Percentiles rank a stretch among this genome's conserved stretches.
phyloP scores from a whole-genome alignment of 805 yeast species.

The Grigorovia jiainica region DNA sequence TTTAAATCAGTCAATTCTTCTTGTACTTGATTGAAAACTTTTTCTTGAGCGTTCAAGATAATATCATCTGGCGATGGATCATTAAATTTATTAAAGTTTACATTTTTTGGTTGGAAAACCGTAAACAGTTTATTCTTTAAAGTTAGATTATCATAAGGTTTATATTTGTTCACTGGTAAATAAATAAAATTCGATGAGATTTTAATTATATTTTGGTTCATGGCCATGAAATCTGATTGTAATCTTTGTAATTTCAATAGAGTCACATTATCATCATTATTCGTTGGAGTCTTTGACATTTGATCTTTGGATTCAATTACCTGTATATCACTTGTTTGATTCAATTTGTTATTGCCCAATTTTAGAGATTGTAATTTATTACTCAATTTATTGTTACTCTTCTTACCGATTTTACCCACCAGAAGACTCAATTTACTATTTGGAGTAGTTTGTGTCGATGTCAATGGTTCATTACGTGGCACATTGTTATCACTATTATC shows the following conservation, averaged over 20 bases:
- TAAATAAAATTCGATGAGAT: not conserved
- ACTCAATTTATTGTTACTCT: not conserved
- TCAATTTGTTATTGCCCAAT: not conserved
- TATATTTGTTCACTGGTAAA: not conserved
- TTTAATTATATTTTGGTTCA: too few species aligned
- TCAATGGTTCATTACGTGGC: not conserved
- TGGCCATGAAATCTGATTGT: too few species aligned
- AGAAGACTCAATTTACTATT: not conserved
- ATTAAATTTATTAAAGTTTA: slow-evolving; percentile 42
- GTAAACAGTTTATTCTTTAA: slow-evolving; percentile 17
- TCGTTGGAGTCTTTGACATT: too few species aligned
- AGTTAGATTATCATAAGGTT: slow-evolving; percentile 6
- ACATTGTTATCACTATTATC: too few species aligned
- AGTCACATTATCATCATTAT: too few species aligned
- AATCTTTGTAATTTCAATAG: too few species aligned
- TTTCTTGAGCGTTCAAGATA: slow-evolving; percentile 48
- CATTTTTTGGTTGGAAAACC: slow-evolving; percentile 15
- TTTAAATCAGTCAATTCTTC: slow-evolving; percentile 9
- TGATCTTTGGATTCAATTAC: not conserved
- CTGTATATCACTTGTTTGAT: not conserved
- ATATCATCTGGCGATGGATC: slow-evolving; percentile 81
- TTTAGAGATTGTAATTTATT: not conserved
- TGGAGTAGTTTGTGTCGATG: not conserved
- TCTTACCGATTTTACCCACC: not conserved
- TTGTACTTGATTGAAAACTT: slow-evolving; percentile 31